Conservation (phyloP, 345 rosid species). For the Physaria fendleri region DNA sequence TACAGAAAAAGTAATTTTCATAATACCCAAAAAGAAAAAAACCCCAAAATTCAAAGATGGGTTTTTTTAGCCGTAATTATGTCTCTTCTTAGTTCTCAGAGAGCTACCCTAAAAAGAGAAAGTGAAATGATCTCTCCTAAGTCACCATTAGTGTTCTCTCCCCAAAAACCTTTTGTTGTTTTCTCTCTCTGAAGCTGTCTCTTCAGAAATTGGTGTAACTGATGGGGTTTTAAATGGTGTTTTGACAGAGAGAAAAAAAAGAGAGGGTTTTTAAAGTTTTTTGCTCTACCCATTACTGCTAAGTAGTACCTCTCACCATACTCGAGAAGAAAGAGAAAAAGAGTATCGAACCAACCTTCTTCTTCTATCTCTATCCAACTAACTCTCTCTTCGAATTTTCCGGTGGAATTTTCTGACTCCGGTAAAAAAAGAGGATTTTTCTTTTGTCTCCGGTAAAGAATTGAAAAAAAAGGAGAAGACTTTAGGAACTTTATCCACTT, state of each 20-base stretch:
- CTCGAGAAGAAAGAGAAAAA: conserved; percentile 8
- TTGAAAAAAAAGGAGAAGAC: conserved; percentile 1
- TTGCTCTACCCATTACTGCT: conserved; percentile 33
- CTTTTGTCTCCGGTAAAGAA: conserved; percentile 9
- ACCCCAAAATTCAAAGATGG: neutral
- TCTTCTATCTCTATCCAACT: conserved; percentile 23
- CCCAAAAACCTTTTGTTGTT: neutral
- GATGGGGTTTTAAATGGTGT: conserved; percentile 32
- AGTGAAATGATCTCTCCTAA: conserved; percentile 23
- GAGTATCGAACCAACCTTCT: conserved; percentile 28
- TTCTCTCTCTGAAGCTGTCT: conserved; percentile 1
- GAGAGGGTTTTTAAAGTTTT: conserved; percentile 21
- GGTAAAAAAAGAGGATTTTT: neutral
- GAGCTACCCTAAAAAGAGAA: conserved; percentile 30
- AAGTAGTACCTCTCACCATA: conserved; percentile 33
- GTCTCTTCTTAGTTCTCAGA: conserved; percentile 11
- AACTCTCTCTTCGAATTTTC: neutral
- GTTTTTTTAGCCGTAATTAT: conserved; percentile 18
- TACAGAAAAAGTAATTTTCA: neutral
- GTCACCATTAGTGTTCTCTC: conserved; percentile 26
- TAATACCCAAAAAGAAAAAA: neutral
- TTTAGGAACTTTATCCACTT: conserved; percentile 28
- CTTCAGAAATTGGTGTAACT: conserved; percentile 27
- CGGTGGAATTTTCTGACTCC: conserved; percentile 11
- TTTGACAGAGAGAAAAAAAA: conserved; percentile 11